Percentiles rank a stretch among this genome's conserved stretches.
These are phyloP conservation scores for Sugiyamaella neomexicana DNA, from an alignment of 1,139 yeast species.

Conservation along the genomic window DNA sequence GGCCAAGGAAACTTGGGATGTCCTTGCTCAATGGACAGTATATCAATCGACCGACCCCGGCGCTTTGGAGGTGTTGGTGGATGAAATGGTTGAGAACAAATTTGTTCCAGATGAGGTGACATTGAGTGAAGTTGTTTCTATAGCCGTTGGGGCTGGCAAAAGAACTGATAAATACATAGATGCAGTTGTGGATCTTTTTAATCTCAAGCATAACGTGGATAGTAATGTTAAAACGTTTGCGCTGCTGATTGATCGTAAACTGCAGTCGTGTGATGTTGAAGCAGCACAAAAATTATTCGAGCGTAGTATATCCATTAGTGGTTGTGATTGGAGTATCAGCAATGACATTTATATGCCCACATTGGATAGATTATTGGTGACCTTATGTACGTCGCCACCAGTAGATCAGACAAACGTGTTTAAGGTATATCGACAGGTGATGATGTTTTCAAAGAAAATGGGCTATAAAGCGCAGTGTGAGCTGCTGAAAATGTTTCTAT, in stretches of 20 bases:
- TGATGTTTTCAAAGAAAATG: slow-evolving; percentile 44
- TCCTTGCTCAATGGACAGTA: slow-evolving; percentile 38
- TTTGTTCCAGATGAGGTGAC: slow-evolving; percentile 34
- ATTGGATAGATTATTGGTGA: slow-evolving; percentile 40
- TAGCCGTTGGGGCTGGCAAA: slow-evolving; percentile 30
- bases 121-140: slow-evolving; percentile 32
- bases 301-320: slow-evolving; percentile 40
- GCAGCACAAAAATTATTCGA: slow-evolving; percentile 42
- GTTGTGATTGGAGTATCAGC: slow-evolving; percentile 49
- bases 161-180: slow-evolving; percentile 29
- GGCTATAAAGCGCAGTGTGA: slow-evolving; percentile 50
- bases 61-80: slow-evolving; percentile 23
- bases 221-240: slow-evolving; percentile 34
- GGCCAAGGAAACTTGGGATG: slow-evolving; percentile 41
- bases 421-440: slow-evolving; percentile 41
- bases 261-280: slow-evolving; percentile 33
- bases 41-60: slow-evolving; percentile 27
- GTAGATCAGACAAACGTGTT: slow-evolving; percentile 35
- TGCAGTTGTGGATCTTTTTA: slow-evolving; percentile 29
- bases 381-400: slow-evolving; percentile 30
- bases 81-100: slow-evolving; percentile 26
- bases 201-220: slow-evolving; percentile 28
- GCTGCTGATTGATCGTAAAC: slow-evolving; percentile 33
- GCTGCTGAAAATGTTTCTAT: slow-evolving; percentile 50
- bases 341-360: slow-evolving; percentile 38